Conservation (phyloP, 2,329 filamentous ascomycete species). For the Oidium heveae region DNA sequence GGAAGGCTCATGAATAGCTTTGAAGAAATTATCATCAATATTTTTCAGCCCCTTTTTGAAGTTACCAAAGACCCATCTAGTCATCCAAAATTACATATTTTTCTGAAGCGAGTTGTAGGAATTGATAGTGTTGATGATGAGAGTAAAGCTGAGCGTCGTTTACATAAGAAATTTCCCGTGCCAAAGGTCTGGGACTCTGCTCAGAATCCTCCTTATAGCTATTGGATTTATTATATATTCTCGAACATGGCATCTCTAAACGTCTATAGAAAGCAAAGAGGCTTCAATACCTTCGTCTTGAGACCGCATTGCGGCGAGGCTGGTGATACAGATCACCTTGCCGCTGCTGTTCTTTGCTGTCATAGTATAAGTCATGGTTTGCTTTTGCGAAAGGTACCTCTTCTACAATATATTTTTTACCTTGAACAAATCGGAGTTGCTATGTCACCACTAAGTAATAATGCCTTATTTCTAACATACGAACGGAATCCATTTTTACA, state of each 20-base stretch:
- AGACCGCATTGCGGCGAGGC: conserved; percentile 92
- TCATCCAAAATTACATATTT: conserved; percentile 83
- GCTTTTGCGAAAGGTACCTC: conserved; percentile 71
- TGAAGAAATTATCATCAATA: conserved; percentile 70
- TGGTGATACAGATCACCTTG: conserved; percentile 86
- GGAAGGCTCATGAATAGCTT: conserved; percentile 69
- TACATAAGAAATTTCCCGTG: conserved; percentile 89
- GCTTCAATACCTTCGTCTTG: conserved; percentile 86
- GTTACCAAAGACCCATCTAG: conserved; percentile 67
- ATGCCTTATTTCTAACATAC: conserved; percentile 85
- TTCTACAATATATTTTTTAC: conserved; percentile 94
- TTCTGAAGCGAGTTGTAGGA: conserved; percentile 82
- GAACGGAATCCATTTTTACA: conserved; percentile 89
- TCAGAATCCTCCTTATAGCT: conserved; percentile 94
- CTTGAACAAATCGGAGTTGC: conserved; percentile 94
- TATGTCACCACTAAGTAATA: conserved; percentile 98
- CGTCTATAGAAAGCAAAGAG: conserved; percentile 66
- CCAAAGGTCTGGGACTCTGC: conserved; percentile 72
- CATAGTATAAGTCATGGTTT: conserved; percentile 95
- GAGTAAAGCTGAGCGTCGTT: conserved; percentile 77
- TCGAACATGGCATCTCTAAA: conserved; percentile 87
- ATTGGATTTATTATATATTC: conserved; percentile 96
- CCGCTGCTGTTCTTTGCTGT: conserved; percentile 71
- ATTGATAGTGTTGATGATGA: conserved; percentile 97
- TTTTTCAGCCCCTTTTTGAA: conserved; percentile 86